phyloP scores from a whole-genome alignment of 352 stramenopile species.

The Phytophthora idaei region DNA sequence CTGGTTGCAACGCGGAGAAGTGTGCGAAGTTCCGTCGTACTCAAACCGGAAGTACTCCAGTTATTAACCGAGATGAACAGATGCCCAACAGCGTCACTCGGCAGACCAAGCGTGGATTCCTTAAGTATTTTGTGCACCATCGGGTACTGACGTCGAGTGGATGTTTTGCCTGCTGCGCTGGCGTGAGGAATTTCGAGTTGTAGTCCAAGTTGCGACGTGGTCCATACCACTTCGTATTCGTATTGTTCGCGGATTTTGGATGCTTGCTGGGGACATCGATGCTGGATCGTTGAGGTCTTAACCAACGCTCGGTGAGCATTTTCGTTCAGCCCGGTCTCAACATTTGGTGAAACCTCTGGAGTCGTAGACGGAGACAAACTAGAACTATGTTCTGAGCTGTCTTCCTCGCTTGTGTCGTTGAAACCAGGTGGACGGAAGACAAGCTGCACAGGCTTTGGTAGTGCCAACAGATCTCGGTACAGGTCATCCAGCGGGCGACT shows the following conservation, averaged over 20 bases:
- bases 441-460: constrained; percentile 56
- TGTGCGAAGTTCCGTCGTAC: constrained; percentile 31
- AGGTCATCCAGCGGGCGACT: constrained; percentile 38
- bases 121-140: constrained; percentile 38
- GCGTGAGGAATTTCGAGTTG: constrained; percentile 31
- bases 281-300: constrained; percentile 10
- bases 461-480: constrained; percentile 35
- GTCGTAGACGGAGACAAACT: constrained; percentile 1
- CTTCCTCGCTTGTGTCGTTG: constrained; percentile 20
- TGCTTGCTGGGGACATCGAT: constrained; percentile 7
- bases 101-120: constrained; percentile 41
- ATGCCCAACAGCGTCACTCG: constrained; percentile 41
- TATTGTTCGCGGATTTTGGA: constrained; percentile 7
- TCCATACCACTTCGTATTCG: constrained; percentile 44
- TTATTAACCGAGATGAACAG: constrained; percentile 48
- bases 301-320: constrained; percentile 12
- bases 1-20: constrained; percentile 41
- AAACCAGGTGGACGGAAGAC: constrained; percentile 44
- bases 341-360: background rate
- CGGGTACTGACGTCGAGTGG: constrained; percentile 21
- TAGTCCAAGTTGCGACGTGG: constrained; percentile 29
- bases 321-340: constrained; percentile 9
- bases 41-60: constrained; percentile 31
- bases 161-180: background rate
- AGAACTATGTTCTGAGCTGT: constrained; percentile 11